These are phyloP conservation scores for Apiospora pterosperma DNA, from an alignment of 2,329 filamentous ascomycete species.

Conservation along the genomic window DNA sequence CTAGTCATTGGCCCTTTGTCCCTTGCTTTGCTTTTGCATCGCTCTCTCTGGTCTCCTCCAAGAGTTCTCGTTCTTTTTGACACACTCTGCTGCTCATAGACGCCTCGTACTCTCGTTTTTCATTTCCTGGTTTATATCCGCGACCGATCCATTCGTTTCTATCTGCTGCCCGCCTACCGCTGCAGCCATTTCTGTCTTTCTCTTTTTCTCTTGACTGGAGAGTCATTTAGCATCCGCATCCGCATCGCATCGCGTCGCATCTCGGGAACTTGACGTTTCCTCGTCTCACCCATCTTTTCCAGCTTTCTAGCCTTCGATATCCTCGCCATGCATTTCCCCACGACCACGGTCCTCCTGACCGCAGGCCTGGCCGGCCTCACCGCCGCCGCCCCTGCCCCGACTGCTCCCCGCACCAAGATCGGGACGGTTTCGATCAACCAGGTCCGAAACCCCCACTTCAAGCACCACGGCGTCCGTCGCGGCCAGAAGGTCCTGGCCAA, in stretches of 20 bases:
- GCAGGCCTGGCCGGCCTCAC: not conserved
- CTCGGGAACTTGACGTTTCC: slow-evolving; percentile 2
- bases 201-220: no score
- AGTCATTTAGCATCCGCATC: not conserved
- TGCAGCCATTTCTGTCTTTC: not conserved
- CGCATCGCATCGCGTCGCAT: not conserved
- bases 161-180: not conserved
- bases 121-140: not conserved
- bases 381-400: slow-evolving; percentile 3
- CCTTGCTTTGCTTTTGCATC: not conserved
- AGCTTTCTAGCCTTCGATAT: not conserved
- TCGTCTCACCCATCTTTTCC: not conserved
- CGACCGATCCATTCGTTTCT: not conserved
- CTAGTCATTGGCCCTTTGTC: not conserved
- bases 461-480: slow-evolving; percentile 6
- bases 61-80: slow-evolving; percentile 1
- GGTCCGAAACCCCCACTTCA: slow-evolving; percentile 13
- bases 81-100: slow-evolving; percentile 1
- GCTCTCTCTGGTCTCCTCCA: not conserved
- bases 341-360: not conserved
- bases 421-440: slow-evolving; percentile 6
- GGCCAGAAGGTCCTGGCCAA: slow-evolving; percentile 15
- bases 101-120: not conserved
- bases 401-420: not conserved
- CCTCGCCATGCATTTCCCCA: not conserved